These are phyloP conservation scores for Strobilomyces echinocephalus DNA, from an alignment of 768 basidiomycete species.

Conservation along the genomic window DNA sequence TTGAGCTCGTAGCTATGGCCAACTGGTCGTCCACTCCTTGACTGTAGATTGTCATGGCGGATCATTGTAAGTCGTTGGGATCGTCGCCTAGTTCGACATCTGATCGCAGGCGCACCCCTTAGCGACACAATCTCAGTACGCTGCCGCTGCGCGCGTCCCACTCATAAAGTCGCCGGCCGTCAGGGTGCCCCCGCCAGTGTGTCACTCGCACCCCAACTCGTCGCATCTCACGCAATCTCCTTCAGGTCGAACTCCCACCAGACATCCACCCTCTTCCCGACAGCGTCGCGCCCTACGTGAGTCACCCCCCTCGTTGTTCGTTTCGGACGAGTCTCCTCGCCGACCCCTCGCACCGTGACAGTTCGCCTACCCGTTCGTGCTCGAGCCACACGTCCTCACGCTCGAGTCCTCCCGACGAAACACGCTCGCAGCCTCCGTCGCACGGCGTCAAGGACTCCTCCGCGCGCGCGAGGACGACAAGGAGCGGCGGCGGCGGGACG, in stretches of 20 bases:
- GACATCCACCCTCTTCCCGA: constrained; percentile 95
- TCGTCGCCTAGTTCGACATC: not conserved
- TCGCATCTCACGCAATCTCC: not conserved
- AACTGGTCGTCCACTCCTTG: not conserved
- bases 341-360: constrained; percentile 32
- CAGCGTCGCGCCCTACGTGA: constrained; percentile 82
- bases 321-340: not conserved
- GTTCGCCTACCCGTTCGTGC: constrained; percentile 96
- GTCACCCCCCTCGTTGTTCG: constrained; percentile 21
- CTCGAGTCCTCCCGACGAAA: constrained; percentile 68
- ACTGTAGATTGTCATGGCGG: constrained; percentile 10
- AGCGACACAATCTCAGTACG: constrained; percentile 61
- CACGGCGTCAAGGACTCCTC: constrained; percentile 69
- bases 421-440: constrained; percentile 59
- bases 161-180: constrained; percentile 91
- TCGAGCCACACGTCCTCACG: constrained; percentile 80
- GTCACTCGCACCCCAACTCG: not conserved
- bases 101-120: not conserved
- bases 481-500: constrained; percentile 56
- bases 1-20: constrained; percentile 13
- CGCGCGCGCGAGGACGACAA: constrained; percentile 73
- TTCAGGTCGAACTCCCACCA: constrained; percentile 76
- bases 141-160: constrained; percentile 69
- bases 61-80: constrained; percentile 18
- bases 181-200: constrained; percentile 56